A percentile compares a stretch with the other conserved stretches of the same genome.
Evolutionary conservation across 2,329 filamentous ascomycete genomes (phyloP).

Genomic region (Arachnopeziza araneosa): DNA sequence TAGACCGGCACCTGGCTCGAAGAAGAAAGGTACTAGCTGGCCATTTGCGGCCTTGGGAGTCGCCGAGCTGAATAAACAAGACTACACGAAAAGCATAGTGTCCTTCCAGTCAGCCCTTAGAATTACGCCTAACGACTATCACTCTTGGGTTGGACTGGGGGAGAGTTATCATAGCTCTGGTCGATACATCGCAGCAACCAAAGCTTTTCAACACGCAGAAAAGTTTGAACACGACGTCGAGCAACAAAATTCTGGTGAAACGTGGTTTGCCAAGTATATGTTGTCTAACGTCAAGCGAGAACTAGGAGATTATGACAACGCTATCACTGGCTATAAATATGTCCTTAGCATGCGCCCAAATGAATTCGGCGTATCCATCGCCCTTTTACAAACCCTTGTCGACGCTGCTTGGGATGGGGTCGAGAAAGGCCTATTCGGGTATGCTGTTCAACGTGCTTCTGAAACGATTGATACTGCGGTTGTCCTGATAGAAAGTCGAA

Average conservation of each 20-base stretch:
- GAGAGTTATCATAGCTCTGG: constrained; percentile 96
- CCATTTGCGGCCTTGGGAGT: constrained; percentile 90
- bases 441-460: constrained; percentile 65
- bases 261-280: constrained; percentile 97
- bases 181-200: constrained; percentile 86
- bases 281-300: constrained; percentile 91
- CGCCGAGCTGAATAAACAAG: constrained; percentile 89
- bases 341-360: constrained; percentile 63
- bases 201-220: constrained; percentile 82
- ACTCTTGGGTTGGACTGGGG: constrained; percentile 94
- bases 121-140: constrained; percentile 79
- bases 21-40: constrained; percentile 91
- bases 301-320: constrained; percentile 81
- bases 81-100: constrained; percentile 81
- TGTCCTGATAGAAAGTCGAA: constrained; percentile 52
- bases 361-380: constrained; percentile 84
- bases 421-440: constrained; percentile 81
- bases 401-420: constrained; percentile 74
- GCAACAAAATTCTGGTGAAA: constrained; percentile 56
- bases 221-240: constrained; percentile 58
- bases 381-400: constrained; percentile 79
- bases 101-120: constrained; percentile 87
- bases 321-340: constrained; percentile 68
- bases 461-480: constrained; percentile 65
- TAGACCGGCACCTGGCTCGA: constrained; percentile 83